These are phyloP conservation scores for Aspergillus sp. DNA, from an alignment of 2,329 filamentous ascomycete genomes.

Conservation along the genomic window DNA sequence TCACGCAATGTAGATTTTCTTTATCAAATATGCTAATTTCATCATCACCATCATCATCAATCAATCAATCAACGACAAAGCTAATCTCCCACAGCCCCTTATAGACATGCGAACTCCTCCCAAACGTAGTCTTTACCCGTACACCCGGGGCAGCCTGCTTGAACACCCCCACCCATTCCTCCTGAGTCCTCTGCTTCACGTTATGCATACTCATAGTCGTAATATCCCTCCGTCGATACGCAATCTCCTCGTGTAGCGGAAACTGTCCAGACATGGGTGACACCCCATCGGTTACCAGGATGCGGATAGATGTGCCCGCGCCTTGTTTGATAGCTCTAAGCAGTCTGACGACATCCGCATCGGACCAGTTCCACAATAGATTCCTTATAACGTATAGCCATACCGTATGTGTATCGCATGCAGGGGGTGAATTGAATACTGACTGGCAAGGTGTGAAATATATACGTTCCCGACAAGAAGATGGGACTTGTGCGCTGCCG, in stretches of 20 bases:
- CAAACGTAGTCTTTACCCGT: background rate
- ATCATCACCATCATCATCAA: no score
- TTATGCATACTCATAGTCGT: slow-evolving; percentile 7
- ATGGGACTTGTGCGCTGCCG: background rate
- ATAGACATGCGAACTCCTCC: slow-evolving; percentile 1
- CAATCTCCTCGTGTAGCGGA: background rate
- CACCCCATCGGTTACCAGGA: background rate
- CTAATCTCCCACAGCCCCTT: slow-evolving; percentile 2
- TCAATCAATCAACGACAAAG: background rate
- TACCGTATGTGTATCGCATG: background rate
- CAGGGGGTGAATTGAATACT: background rate
- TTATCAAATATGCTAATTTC: no score
- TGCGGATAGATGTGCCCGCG: background rate
- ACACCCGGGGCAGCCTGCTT: background rate
- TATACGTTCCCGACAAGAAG: background rate
- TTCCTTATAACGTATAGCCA: background rate
- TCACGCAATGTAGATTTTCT: no score
- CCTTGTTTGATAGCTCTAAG: background rate
- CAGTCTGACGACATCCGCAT: background rate
- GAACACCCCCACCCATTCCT: slow-evolving; percentile 1
- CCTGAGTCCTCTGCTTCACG: background rate
- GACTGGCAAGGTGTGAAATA: background rate
- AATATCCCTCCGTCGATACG: background rate
- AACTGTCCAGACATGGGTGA: background rate
- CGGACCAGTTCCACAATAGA: background rate